A percentile compares a stretch with the other conserved stretches of the same genome.
Evolutionary conservation across 345 rosid species (phyloP).

Genomic region (Salix koriyanagi): DNA sequence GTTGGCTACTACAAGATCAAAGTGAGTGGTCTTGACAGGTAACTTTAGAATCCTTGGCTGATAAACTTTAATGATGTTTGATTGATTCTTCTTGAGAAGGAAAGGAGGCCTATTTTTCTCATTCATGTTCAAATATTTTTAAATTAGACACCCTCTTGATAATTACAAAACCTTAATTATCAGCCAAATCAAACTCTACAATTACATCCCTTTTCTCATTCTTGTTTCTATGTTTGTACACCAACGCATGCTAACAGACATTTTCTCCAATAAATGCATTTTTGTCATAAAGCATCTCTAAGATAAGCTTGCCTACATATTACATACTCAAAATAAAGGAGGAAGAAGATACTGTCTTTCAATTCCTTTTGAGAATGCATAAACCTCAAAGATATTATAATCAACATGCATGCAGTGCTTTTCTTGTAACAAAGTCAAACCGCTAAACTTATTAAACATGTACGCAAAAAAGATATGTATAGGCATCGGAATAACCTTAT

Average conservation of each 20-base stretch:
- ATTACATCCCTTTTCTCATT: not conserved
- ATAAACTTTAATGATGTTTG: not conserved
- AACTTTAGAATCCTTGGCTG: not conserved
- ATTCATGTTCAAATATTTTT: not conserved
- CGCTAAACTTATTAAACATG: not conserved
- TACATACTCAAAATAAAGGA: no score
- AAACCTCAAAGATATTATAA: not conserved
- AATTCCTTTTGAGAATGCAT: not conserved
- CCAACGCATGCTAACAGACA: not conserved
- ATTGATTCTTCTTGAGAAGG: not conserved
- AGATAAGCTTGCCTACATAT: not conserved
- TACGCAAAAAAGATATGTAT: not conserved
- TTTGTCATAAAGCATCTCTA: not conserved
- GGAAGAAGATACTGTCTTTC: not conserved
- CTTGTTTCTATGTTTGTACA: not conserved
- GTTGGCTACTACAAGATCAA: not conserved
- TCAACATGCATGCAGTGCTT: not conserved
- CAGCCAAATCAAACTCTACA: not conserved
- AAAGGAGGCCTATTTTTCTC: not conserved
- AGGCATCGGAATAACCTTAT: conserved; percentile 44
- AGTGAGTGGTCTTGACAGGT: not conserved
- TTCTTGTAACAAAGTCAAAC: not conserved
- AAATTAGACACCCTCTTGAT: not conserved
- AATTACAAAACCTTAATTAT: not conserved
- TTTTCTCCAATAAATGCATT: not conserved